Conservation (phyloP, 2,329 filamentous ascomycete genomes). For the Dactylellina drechsleri region DNA sequence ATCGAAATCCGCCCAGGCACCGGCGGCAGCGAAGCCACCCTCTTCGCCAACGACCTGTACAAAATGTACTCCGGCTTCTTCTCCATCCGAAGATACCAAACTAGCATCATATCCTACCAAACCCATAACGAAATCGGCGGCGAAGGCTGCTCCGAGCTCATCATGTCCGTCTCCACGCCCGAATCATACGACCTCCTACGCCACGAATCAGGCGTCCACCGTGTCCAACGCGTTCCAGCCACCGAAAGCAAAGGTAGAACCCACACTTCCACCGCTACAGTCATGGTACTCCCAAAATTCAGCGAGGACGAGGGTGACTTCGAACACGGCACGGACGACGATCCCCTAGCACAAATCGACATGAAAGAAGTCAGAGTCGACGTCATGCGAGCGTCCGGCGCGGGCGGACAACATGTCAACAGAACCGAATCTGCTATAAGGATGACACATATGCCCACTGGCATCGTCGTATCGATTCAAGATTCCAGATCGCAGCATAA, state of each 20-base stretch:
- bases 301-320: conserved; percentile 68
- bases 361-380: conserved; percentile 83
- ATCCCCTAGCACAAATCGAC: conserved; percentile 92
- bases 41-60: conserved; percentile 87
- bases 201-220: conserved; percentile 91
- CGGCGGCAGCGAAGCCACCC: conserved; percentile 87
- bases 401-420: conserved; percentile 97
- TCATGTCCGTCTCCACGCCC: conserved; percentile 80
- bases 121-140: conserved; percentile 69
- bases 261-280: conserved; percentile 94
- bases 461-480: conserved; percentile 88
- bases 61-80: conserved; percentile 91
- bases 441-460: conserved; percentile 88
- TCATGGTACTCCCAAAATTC: conserved; percentile 90
- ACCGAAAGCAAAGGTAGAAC: conserved; percentile 82
- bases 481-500: conserved; percentile 89
- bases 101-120: conserved; percentile 62
- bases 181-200: conserved; percentile 85
- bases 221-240: conserved; percentile 93
- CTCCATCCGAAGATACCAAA: conserved; percentile 63
- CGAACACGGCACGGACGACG: conserved; percentile 68
- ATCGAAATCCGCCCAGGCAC: conserved; percentile 92
- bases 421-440: conserved; percentile 96
- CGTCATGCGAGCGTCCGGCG: conserved; percentile 90
- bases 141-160: conserved; percentile 78